phyloP scores from a whole-genome alignment of 768 basidiomycete genomes.

The Amanita molliuscula region DNA sequence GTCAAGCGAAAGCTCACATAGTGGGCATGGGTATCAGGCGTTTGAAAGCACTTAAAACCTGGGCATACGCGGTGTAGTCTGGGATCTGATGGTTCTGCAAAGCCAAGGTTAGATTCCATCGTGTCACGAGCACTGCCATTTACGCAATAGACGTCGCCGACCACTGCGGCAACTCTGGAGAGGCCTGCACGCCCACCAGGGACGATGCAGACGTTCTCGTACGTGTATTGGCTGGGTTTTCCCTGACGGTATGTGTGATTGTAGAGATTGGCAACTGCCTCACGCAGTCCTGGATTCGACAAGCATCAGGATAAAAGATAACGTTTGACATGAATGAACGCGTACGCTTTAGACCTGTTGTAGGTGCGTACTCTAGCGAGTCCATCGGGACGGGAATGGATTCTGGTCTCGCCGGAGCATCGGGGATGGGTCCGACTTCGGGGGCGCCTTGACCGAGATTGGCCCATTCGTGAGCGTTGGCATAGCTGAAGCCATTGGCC shows the following conservation, averaged over 20 bases:
- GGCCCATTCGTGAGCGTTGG: conserved; percentile 71
- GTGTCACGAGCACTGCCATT: conserved; percentile 12
- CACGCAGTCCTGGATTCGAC: conserved; percentile 49
- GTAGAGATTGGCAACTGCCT: conserved; percentile 86
- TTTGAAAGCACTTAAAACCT: conserved; percentile 78
- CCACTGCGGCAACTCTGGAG: conserved; percentile 84
- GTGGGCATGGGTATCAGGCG: conserved; percentile 88
- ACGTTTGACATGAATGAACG: background rate
- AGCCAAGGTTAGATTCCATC: conserved; percentile 2
- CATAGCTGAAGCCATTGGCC: conserved; percentile 85
- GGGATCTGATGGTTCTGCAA: conserved; percentile 79
- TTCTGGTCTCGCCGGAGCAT: conserved; percentile 55
- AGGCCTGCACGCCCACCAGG: conserved; percentile 89
- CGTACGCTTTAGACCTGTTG: conserved; percentile 78
- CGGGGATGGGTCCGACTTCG: conserved; percentile 78
- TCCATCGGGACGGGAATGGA: conserved; percentile 59
- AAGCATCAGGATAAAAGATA: background rate
- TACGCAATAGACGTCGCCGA: conserved; percentile 83
- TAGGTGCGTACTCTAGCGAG: conserved; percentile 84
- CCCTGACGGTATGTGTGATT: conserved; percentile 80
- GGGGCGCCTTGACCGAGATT: conserved; percentile 91
- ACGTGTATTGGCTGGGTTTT: conserved; percentile 78
- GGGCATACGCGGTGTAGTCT: conserved; percentile 86
- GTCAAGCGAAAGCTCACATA: conserved; percentile 37
- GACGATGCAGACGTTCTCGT: conserved; percentile 90